A percentile compares a stretch with the other conserved stretches of the same genome.
phyloP scores from a whole-genome alignment of 225 moss, liverwort and hornwort species.

The Physcomitrium patens region DNA sequence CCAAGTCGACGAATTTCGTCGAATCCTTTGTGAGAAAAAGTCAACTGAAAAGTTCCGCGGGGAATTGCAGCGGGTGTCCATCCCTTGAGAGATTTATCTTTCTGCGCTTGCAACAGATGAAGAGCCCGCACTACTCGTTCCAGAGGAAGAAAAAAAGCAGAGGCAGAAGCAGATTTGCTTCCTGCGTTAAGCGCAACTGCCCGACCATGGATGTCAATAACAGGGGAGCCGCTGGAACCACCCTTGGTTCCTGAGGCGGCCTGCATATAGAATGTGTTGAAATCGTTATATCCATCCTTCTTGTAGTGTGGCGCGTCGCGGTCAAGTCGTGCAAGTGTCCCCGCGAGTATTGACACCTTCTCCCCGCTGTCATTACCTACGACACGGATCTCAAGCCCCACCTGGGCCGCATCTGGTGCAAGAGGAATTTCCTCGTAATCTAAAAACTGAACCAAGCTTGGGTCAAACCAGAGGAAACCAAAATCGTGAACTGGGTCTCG shows the following conservation, averaged over 20 bases:
- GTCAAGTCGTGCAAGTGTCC: constrained; percentile 85
- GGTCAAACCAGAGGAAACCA: constrained; percentile 84
- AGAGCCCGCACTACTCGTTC: constrained; percentile 84
- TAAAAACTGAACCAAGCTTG: constrained; percentile 70
- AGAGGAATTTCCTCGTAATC: constrained; percentile 84
- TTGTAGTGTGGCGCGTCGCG: constrained; percentile 89
- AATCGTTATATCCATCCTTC: constrained; percentile 93
- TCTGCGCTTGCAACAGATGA: constrained; percentile 53
- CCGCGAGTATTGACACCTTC: constrained; percentile 85
- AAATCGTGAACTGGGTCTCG: constrained; percentile 92
- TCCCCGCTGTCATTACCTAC: constrained; percentile 97
- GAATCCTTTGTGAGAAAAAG: constrained; percentile 83
- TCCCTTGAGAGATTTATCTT: constrained; percentile 44
- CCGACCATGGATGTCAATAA: constrained; percentile 79
- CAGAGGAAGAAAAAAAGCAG: constrained; percentile 84
- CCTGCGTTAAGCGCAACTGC: constrained; percentile 89
- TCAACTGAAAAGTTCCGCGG: constrained; percentile 82
- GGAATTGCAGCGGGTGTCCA: constrained; percentile 69
- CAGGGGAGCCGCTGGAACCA: constrained; percentile 93
- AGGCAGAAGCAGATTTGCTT: constrained; percentile 77
- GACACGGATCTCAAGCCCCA: constrained; percentile 89
- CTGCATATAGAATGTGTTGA: constrained; percentile 94
- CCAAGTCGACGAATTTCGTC: constrained; percentile 83
- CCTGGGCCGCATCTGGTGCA: constrained; percentile 76
- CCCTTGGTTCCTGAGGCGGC: constrained; percentile 93